Percentiles rank a stretch among this genome's conserved stretches.
These are phyloP conservation scores for Paecilomyces niveus DNA, from an alignment of 2,329 filamentous ascomycete species.

Conservation along the genomic window DNA sequence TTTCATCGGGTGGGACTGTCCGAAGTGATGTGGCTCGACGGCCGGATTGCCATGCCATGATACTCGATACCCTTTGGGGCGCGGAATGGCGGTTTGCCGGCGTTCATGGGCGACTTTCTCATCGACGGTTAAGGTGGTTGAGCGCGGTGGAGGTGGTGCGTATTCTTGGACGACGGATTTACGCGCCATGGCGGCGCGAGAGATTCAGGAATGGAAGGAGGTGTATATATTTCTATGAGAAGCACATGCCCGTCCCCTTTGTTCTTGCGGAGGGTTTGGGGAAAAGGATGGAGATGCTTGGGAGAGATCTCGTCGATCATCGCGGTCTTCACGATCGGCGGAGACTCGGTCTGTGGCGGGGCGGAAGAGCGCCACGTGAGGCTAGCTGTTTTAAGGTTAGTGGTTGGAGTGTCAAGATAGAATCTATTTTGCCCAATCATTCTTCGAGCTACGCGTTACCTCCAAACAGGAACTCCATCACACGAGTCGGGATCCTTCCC, in stretches of 20 bases:
- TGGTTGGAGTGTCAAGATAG: neutral
- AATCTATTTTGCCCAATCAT: too few relatives aligned
- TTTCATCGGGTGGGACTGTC: constrained; percentile 96
- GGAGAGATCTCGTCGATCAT: neutral
- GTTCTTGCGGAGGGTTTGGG: neutral
- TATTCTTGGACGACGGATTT: constrained; percentile 45
- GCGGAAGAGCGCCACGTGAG: neutral
- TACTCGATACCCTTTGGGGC: constrained; percentile 79
- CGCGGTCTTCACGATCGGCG: neutral
- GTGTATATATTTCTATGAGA: neutral
- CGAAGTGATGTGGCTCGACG: constrained; percentile 96
- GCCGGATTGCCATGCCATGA: constrained; percentile 93
- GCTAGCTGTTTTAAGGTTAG: neutral
- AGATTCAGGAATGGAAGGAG: neutral
- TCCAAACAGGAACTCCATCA: too few relatives aligned
- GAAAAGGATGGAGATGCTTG: neutral
- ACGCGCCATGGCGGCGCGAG: constrained; percentile 28
- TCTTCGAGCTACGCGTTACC: too few relatives aligned
- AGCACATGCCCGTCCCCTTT: neutral
- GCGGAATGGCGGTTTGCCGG: constrained; percentile 61
- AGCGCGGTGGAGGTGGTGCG: constrained; percentile 27
- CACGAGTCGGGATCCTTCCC: too few relatives aligned
- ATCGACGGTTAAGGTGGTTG: constrained; percentile 41
- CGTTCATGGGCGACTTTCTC: constrained; percentile 48
- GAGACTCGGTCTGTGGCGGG: neutral